Percentiles rank a stretch among this genome's conserved stretches.
Evolutionary conservation across 2,329 filamentous ascomycete genomes (phyloP).

Genomic region (Coccinonectria pachysandricola): DNA sequence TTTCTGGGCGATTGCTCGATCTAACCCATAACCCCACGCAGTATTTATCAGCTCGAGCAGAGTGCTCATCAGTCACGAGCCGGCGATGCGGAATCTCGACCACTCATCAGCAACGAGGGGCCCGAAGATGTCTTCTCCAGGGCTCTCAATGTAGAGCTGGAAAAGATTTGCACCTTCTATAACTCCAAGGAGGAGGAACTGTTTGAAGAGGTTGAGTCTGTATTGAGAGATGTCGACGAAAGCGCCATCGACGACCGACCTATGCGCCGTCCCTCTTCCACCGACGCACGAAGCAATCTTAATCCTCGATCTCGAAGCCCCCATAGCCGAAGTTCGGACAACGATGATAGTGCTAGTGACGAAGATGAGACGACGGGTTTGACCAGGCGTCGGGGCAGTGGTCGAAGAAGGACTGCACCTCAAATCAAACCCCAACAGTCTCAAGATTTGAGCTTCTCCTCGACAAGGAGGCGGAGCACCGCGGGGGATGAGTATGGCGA

Average conservation of each 20-base stretch:
- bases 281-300: slow-evolving; percentile 4
- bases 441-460: slow-evolving; percentile 52
- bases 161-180: slow-evolving; percentile 92
- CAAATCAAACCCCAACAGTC: slow-evolving; percentile 28
- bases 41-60: slow-evolving; percentile 93
- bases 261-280: slow-evolving; percentile 23
- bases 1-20: too few relatives aligned
- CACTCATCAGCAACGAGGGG: slow-evolving; percentile 64
- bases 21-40: too few relatives aligned
- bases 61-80: slow-evolving; percentile 53
- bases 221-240: slow-evolving; percentile 66
- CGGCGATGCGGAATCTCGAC: slow-evolving; percentile 72
- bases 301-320: slow-evolving; percentile 23
- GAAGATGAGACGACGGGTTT: slow-evolving; percentile 49
- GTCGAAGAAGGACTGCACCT: slow-evolving; percentile 29
- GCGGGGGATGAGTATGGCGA: slow-evolving; percentile 72
- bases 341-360: slow-evolving; percentile 57
- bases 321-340: slow-evolving; percentile 38
- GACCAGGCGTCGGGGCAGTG: slow-evolving; percentile 33
- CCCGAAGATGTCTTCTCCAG: slow-evolving; percentile 74
- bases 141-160: slow-evolving; percentile 77
- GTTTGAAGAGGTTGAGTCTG: slow-evolving; percentile 63
- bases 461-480: slow-evolving; percentile 55
- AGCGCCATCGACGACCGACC: slow-evolving; percentile 31
- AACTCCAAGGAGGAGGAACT: slow-evolving; percentile 82